Conservation (phyloP, 352 stramenopile genomes). For the Phytopythium oedochilum region DNA sequence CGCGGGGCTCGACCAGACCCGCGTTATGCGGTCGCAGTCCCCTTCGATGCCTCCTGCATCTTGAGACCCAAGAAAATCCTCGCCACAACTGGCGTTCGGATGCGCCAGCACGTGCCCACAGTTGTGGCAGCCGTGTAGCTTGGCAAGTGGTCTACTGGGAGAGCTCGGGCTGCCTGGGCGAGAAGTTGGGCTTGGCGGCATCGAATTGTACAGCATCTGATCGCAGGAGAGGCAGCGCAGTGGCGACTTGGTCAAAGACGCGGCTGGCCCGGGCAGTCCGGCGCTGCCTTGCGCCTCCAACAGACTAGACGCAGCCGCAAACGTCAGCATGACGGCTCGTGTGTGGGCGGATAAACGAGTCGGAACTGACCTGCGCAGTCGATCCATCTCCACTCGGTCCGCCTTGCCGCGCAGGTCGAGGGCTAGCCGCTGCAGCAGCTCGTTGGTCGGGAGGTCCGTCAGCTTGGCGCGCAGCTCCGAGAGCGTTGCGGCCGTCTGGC, state of each 20-base stretch:
- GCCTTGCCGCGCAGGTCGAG: constrained; percentile 42
- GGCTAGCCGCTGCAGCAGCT: constrained; percentile 41
- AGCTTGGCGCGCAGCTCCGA: constrained; percentile 45
- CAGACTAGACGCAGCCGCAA: constrained; percentile 10
- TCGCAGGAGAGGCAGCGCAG: constrained; percentile 61
- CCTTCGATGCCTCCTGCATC: background rate
- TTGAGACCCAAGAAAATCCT: background rate
- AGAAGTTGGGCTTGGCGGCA: background rate
- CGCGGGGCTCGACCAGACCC: background rate
- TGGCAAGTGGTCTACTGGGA: background rate
- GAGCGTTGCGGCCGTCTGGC: constrained; percentile 39
- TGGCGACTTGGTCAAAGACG: constrained; percentile 46
- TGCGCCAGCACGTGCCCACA: background rate
- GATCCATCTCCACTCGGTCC: constrained; percentile 52
- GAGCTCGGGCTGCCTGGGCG: constrained; percentile 5
- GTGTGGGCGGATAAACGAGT: background rate
- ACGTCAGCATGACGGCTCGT: too few species aligned
- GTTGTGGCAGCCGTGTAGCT: background rate
- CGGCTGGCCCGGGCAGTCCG: constrained; percentile 3
- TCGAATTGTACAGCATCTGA: constrained; percentile 26
- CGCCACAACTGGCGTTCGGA: background rate
- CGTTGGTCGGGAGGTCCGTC: constrained; percentile 34
- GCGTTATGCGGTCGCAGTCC: background rate
- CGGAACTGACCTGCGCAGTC: constrained; percentile 19
- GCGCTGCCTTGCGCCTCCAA: constrained; percentile 19